Evolutionary conservation across 164 flowering plant species (phyloP), one percentile per base, ranked within the genome.

Genomic region (Vitis labrusca): DNA sequence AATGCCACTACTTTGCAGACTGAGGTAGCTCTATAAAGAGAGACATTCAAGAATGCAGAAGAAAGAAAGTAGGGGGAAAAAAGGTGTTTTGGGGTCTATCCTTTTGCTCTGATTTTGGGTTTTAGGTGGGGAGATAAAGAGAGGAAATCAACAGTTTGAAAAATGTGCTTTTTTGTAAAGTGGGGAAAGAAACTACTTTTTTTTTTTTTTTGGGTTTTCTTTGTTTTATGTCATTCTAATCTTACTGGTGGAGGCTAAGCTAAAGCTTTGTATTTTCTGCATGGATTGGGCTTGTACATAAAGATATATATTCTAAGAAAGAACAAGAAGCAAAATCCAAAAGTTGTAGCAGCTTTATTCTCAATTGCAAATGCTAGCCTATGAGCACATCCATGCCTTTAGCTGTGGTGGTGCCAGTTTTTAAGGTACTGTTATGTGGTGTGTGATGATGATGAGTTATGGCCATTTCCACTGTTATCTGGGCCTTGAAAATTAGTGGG

Each of bases 1-100:
- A 78, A 67, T 61, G 51, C 76, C 17, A 30, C 74, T 14, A 44
- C 79, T 51, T 63, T 76, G 73, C 71, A 77, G 74, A 60, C 83
- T 66, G 81, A 82, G 63, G 57, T 81, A 5, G 74, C 81, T 63
- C 78, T 76, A 10, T 81, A 62, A 71, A 66, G 61, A 17, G 54
- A 49, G 9, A 63, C 9, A 32, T 30, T 37, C 8, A 66, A 23
- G 63, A 23, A 44, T 8, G 49, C 32, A 30, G 27, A 47, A 63
- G 51, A 69, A 17, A 30, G 53, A 64, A 49, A 32, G 51, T 14
- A 44, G 59, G 48, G 23, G 50, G 63, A 55, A 16, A 58, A 71
- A 64, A 71, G 63, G 37, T 30, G 48, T 15, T 64, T 71, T 48
- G 58, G 63, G 68, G 62, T 59, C 54, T 44, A 23, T 66, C 17